phyloP scores from a whole-genome alignment of 2,329 filamentous ascomycete genomes.

The Dryadomyces quercus-mongolicae region DNA sequence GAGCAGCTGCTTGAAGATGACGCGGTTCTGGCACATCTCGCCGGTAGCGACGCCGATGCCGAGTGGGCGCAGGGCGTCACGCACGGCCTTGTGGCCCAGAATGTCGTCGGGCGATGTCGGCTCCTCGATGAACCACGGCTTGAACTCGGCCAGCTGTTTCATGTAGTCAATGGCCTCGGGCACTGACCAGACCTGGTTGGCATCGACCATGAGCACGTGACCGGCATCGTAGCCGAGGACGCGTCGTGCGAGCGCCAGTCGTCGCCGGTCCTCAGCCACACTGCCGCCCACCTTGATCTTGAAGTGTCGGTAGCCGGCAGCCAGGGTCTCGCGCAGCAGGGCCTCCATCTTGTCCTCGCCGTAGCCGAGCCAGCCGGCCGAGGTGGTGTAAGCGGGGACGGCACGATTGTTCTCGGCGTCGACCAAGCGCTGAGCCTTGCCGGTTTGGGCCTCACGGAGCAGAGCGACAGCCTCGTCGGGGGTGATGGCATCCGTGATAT shows the following conservation, averaged over 20 bases:
- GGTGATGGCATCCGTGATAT: conserved; percentile 88
- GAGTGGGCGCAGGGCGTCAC: conserved; percentile 62
- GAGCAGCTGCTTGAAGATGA: conserved; percentile 88
- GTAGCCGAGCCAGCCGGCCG: conserved; percentile 86
- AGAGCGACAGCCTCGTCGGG: conserved; percentile 69
- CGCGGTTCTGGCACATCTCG: conserved; percentile 92
- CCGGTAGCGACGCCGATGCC: conserved; percentile 80
- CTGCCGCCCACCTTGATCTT: conserved; percentile 80
- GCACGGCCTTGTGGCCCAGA: conserved; percentile 74
- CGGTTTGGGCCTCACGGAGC: conserved; percentile 50
- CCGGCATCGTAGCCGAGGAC: conserved; percentile 61
- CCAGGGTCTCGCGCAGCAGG: conserved; percentile 61
- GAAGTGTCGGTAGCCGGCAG: conserved; percentile 71
- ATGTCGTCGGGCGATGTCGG: conserved; percentile 85
- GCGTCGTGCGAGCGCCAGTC: conserved; percentile 62
- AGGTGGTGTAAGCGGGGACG: conserved; percentile 84
- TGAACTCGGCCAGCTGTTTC: conserved; percentile 68
- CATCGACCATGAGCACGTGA: conserved; percentile 84
- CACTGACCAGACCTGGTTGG: conserved; percentile 87
- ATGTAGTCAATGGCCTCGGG: conserved; percentile 83
- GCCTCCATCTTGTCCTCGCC: conserved; percentile 74
- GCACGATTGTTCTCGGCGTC: conserved; percentile 64
- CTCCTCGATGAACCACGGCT: conserved; percentile 92
- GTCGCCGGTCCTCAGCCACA: conserved; percentile 57
- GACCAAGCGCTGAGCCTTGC: conserved; percentile 58